These are phyloP conservation scores for Suillus americanus DNA, from an alignment of 768 basidiomycete species.

Conservation along the genomic window DNA sequence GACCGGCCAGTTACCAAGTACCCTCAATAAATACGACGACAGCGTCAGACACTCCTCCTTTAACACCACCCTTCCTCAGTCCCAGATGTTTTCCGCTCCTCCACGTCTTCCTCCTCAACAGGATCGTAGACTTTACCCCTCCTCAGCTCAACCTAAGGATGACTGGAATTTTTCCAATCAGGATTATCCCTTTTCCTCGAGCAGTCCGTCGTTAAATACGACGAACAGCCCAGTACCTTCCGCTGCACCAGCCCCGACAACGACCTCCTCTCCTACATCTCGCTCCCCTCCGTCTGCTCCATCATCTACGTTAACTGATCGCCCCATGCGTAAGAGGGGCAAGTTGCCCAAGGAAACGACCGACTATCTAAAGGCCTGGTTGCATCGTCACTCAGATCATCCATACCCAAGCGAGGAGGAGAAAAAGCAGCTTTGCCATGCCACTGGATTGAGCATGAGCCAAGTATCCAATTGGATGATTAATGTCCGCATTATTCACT, in stretches of 20 bases:
- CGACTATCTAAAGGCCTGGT: conserved; percentile 86
- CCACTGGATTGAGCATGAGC: conserved; percentile 84
- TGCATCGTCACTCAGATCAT: conserved; percentile 85
- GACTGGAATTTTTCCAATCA: conserved; percentile 70
- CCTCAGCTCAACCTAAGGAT: conserved; percentile 49
- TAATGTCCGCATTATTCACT: conserved; percentile 51
- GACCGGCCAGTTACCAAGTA: conserved; percentile 55
- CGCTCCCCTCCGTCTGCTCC: conserved; percentile 55
- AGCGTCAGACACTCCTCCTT: conserved; percentile 67
- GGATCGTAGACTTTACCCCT: conserved; percentile 53
- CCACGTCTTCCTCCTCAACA: conserved; percentile 72
- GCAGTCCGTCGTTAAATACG: conserved; percentile 25
- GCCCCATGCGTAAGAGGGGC: conserved; percentile 78
- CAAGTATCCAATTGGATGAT: conserved; percentile 96
- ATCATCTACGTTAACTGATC: conserved; percentile 64
- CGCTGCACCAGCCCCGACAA: conserved; percentile 35
- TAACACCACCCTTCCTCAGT: conserved; percentile 55
- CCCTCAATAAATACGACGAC: conserved; percentile 67
- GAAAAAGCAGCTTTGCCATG: conserved; percentile 86
- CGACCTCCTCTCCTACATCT: conserved; percentile 39
- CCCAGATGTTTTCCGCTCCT: conserved; percentile 64
- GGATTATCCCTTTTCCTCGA: conserved; percentile 50
- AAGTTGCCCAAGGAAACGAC: conserved; percentile 91
- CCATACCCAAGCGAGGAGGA: conserved; percentile 89
- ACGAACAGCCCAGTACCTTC: conserved; percentile 36